phyloP scores from a whole-genome alignment of 2,329 filamentous ascomycete genomes.

The Arthrobotrys entomopaga region DNA sequence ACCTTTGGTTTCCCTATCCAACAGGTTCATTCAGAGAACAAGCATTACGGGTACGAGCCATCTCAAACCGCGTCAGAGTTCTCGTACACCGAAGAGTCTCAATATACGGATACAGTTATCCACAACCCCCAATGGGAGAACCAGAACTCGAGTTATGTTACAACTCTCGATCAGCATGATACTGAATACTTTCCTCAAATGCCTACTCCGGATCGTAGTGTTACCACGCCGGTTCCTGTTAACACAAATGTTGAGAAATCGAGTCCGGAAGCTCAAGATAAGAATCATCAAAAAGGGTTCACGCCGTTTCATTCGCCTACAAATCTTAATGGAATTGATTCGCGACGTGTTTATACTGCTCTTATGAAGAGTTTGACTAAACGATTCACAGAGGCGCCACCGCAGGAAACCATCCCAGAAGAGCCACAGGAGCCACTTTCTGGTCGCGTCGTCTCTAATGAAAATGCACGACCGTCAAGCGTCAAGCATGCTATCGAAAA shows the following conservation, averaged over 20 bases:
- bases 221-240: conserved; percentile 10
- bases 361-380: conserved; percentile 42
- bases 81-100: conserved; percentile 24
- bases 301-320: conserved; percentile 30
- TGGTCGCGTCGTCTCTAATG: conserved; percentile 21
- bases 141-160: conserved; percentile 41
- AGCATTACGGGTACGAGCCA: conserved; percentile 31
- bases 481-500: conserved; percentile 26
- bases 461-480: conserved; percentile 29
- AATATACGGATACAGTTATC: conserved; percentile 49
- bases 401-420: conserved; percentile 23
- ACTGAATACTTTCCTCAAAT: conserved; percentile 37
- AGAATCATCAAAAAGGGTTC: conserved; percentile 16
- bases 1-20: conserved; percentile 21
- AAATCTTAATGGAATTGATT: conserved; percentile 33
- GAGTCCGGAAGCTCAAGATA: conserved; percentile 1
- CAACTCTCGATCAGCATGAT: conserved; percentile 43
- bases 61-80: conserved; percentile 17
- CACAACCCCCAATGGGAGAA: conserved; percentile 46
- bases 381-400: conserved; percentile 9
- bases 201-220: conserved; percentile 12
- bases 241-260: conserved; percentile 15
- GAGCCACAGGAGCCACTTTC: conserved; percentile 25
- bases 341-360: conserved; percentile 42
- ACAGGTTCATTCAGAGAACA: conserved; percentile 45